phyloP scores from a whole-genome alignment of 768 basidiomycete genomes.

The Sporobolomyces roseus region DNA sequence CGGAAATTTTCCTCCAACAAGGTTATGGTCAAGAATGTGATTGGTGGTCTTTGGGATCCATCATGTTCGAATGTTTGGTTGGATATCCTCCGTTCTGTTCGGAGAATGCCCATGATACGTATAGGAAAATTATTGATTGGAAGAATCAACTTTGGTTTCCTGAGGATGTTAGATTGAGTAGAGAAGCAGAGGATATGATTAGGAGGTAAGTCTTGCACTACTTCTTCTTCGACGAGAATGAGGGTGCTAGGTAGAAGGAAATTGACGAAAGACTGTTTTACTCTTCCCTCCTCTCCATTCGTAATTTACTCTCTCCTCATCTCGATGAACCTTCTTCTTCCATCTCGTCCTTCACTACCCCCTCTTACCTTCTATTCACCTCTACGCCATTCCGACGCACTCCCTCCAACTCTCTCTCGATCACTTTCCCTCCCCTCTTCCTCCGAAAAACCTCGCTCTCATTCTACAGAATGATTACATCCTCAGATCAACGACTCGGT shows the following conservation, averaged over 20 bases:
- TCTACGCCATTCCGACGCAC: too few species aligned
- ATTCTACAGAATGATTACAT: slow-evolving; percentile 63
- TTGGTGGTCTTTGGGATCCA: slow-evolving; percentile 98
- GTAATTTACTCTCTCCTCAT: too few species aligned
- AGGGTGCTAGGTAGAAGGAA: too few species aligned
- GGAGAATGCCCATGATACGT: slow-evolving; percentile 93
- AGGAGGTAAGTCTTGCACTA: slow-evolving; percentile 67
- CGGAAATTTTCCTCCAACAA: slow-evolving; percentile 91
- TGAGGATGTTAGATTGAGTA: slow-evolving; percentile 86
- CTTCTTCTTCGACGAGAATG: too few species aligned
- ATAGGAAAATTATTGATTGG: slow-evolving; percentile 98
- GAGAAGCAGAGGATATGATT: slow-evolving; percentile 85
- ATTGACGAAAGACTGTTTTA: too few species aligned
- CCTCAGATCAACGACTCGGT: slow-evolving; percentile 68
- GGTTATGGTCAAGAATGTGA: slow-evolving; percentile 99
- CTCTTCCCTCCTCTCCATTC: too few species aligned
- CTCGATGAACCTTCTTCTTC: too few species aligned
- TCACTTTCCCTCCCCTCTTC: too few species aligned
- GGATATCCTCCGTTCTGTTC: slow-evolving; percentile 95
- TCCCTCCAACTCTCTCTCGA: too few species aligned
- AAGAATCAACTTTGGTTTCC: slow-evolving; percentile 77
- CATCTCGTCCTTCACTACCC: too few species aligned
- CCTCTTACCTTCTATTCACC: too few species aligned
- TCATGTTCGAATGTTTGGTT: slow-evolving; percentile 96
- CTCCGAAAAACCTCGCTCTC: background rate